Percentiles rank a stretch among this genome's conserved stretches.
These are phyloP conservation scores for Phytophthora hibernalis DNA, from an alignment of 352 stramenopile species.

Conservation along the genomic window DNA sequence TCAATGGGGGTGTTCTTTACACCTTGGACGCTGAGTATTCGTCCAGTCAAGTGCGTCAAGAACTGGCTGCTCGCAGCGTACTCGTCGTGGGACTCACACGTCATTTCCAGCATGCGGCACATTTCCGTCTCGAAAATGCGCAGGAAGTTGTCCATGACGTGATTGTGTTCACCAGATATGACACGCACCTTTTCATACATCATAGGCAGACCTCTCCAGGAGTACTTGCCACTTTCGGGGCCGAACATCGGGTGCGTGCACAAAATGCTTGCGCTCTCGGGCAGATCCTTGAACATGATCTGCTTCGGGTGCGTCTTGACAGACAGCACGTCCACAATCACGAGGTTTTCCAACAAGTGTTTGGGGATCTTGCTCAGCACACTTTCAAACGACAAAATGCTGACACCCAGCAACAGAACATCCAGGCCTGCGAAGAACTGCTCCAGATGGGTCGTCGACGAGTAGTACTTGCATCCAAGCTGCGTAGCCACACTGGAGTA, in stretches of 20 bases:
- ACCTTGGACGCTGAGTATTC: conserved; percentile 93
- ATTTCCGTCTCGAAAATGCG: conserved; percentile 96
- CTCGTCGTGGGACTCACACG: conserved; percentile 96
- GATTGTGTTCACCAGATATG: conserved; percentile 54
- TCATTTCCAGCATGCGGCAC: conserved; percentile 97
- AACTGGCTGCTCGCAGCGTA: conserved; percentile 98
- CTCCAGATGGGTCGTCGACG: conserved; percentile 71
- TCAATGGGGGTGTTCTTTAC: conserved; percentile 94
- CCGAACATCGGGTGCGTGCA: conserved; percentile 99
- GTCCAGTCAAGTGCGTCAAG: conserved; percentile 97
- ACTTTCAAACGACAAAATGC: conserved; percentile 81
- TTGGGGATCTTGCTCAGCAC: conserved; percentile 70
- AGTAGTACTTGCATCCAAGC: conserved; percentile 72
- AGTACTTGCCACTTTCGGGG: conserved; percentile 95
- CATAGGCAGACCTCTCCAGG: conserved; percentile 95
- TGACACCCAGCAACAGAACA: conserved; percentile 93
- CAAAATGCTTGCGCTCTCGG: conserved; percentile 92
- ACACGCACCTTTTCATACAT: conserved; percentile 96
- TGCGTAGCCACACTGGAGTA: conserved; percentile 69
- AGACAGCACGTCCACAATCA: conserved; percentile 97
- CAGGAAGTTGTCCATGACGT: conserved; percentile 92
- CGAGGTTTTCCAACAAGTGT: conserved; percentile 80
- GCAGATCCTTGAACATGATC: conserved; percentile 92
- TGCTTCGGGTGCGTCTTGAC: conserved; percentile 98
- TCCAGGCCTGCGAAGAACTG: conserved; percentile 94